Evolutionary conservation across 2,329 filamentous ascomycete genomes (phyloP).

Genomic region (Aspergillus pseudonomiae): DNA sequence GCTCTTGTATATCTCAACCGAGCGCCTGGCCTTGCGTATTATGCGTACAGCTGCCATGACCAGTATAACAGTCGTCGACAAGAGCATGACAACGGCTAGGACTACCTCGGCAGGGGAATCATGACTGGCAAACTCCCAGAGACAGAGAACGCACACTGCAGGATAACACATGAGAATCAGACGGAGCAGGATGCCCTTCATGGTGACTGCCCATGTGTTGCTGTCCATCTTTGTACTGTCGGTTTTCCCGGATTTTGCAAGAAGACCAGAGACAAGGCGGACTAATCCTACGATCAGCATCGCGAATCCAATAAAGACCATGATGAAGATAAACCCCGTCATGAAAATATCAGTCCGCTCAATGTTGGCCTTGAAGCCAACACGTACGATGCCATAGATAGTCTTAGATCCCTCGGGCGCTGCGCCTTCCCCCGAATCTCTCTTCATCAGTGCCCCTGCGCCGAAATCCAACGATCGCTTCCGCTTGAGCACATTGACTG

Average conservation of each 20-base stretch:
- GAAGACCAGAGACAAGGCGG: constrained; percentile 76
- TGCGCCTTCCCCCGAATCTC: constrained; percentile 40
- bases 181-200: constrained; percentile 92
- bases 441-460: constrained; percentile 41
- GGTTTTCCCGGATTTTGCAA: constrained; percentile 69
- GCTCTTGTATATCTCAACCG: constrained; percentile 88
- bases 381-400: constrained; percentile 82
- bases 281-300: constrained; percentile 72
- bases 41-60: constrained; percentile 87
- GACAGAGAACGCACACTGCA: constrained; percentile 83
- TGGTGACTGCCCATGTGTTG: constrained; percentile 89
- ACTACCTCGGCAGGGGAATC: constrained; percentile 86
- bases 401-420: constrained; percentile 41
- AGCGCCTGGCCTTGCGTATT: constrained; percentile 81
- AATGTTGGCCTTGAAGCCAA: constrained; percentile 81
- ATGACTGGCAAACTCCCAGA: constrained; percentile 87
- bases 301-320: constrained; percentile 76
- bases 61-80: constrained; percentile 77
- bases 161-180: constrained; percentile 87
- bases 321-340: constrained; percentile 86
- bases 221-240: constrained; percentile 72
- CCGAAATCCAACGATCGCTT: constrained; percentile 50
- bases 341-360: constrained; percentile 91
- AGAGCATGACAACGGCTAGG: constrained; percentile 82
- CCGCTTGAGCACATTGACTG: constrained; percentile 78